phyloP scores from a whole-genome alignment of 768 basidiomycete genomes.

The Phylloporus sp. region DNA sequence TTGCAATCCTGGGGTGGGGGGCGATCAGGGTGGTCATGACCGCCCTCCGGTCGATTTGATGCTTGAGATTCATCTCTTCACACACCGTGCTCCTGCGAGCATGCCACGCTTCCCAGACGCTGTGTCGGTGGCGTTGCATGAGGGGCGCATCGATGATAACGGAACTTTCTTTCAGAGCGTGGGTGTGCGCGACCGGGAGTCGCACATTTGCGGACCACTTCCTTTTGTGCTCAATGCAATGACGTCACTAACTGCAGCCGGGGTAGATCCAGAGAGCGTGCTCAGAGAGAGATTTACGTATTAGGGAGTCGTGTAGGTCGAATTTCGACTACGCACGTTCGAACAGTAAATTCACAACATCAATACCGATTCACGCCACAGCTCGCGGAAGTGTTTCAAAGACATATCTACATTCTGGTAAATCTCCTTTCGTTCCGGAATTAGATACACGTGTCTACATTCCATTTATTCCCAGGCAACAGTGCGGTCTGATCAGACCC shows the following conservation, averaged over 20 bases:
- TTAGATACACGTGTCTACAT: background rate
- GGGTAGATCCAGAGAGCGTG: slow-evolving; percentile 22
- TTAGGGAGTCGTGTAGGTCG: slow-evolving; percentile 3
- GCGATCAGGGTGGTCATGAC: background rate
- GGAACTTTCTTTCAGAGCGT: slow-evolving; percentile 19
- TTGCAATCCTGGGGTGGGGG: background rate
- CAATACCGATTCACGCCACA: too few species aligned
- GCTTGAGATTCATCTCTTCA: slow-evolving; percentile 19
- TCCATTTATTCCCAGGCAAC: background rate
- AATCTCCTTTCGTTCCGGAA: background rate
- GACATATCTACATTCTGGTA: background rate
- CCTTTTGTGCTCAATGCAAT: slow-evolving; percentile 23
- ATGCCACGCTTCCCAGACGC: slow-evolving; percentile 7
- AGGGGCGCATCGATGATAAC: slow-evolving; percentile 15
- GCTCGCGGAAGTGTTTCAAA: background rate
- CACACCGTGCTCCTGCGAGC: background rate
- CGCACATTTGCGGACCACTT: slow-evolving; percentile 23
- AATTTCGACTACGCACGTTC: background rate
- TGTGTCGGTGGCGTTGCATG: slow-evolving; percentile 11
- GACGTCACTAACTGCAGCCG: slow-evolving; percentile 19
- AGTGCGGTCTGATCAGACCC: background rate
- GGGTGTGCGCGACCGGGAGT: slow-evolving; percentile 11
- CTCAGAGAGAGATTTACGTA: slow-evolving; percentile 25
- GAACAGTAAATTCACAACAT: background rate
- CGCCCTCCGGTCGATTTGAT: slow-evolving; percentile 6